These are phyloP conservation scores for Raphanus hybrid DNA, from an alignment of 441 rosid species.

Conservation along the genomic window DNA sequence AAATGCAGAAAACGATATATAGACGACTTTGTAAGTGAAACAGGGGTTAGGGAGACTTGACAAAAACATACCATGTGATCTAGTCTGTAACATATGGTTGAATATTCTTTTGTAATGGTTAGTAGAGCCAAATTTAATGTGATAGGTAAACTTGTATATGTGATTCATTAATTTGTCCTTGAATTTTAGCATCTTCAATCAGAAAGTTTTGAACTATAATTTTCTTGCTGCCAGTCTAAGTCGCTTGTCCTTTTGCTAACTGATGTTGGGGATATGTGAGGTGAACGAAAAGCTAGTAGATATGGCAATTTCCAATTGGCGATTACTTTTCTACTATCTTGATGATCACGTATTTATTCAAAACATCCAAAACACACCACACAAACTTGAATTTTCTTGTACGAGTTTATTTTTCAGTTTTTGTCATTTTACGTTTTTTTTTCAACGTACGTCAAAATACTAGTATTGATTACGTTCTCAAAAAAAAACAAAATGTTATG, in stretches of 20 bases:
- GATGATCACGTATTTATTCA: neutral
- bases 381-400: neutral
- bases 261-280: neutral
- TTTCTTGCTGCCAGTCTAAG: neutral
- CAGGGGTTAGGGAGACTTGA: neutral
- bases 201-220: neutral
- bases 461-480: neutral
- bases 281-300: neutral
- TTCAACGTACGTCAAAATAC: neutral
- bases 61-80: neutral
- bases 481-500: too few species aligned
- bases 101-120: neutral
- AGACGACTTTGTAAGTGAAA: conserved; percentile 8
- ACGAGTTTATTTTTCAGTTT: neutral
- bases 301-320: neutral
- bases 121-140: neutral
- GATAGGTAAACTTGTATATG: neutral
- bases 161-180: neutral
- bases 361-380: neutral
- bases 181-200: neutral
- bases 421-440: neutral
- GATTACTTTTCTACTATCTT: neutral
- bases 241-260: neutral
- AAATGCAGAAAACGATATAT: neutral
- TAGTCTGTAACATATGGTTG: neutral